Base-by-base conservation (phyloP, 2,329 filamentous ascomycete species). In the Pyrenophora tritici-repentis region DNA sequence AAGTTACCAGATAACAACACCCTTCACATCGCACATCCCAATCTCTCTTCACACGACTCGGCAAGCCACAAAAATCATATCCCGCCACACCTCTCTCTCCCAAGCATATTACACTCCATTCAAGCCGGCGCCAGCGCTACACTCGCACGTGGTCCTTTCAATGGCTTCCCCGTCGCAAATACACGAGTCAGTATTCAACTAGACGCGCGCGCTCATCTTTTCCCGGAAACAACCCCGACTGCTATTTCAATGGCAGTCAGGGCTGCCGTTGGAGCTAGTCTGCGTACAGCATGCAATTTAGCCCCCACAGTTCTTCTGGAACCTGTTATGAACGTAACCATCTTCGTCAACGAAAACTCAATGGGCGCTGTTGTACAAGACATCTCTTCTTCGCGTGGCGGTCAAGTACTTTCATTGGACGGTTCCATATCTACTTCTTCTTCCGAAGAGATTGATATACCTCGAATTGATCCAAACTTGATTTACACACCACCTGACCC, bases 401-500 rank as follows among this genome's bases (percentile, higher is more conserved):
- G 88, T 0, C 84, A 90, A 46, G 83, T 95, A 8, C 70, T 95
- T 34, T 87, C 90, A 2, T 85, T 91, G 3, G 83, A 85, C 45
- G 56, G 60, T 22, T 50, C 58, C 2, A 61, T 59, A 6, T 37
- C 55, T 1, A 42, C 33, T 1, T 36, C 59, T 2, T 49, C 60
- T 7, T 39, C 54, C 1, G 29, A 50, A 3, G 50, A 60, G 1
- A 69, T 76, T 4, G 69, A 77, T 1, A 44, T 73, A 1, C 69
- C 69, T 6, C 61, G 66, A 4, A 88, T 97, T 44, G 87, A 96
- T 61, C 76, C 88, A 0, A 79, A 78, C 10, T 86, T 83, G 47
- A 89, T 99, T 12, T 99, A 97, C 71, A 86, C 90, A 0, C 94
- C 93, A 0, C 87, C 87, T 0, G 93, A 97, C 70, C 91, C 91